phyloP scores from a whole-genome alignment of 2,329 filamentous ascomycete species.

The Thelonectria discophora region DNA sequence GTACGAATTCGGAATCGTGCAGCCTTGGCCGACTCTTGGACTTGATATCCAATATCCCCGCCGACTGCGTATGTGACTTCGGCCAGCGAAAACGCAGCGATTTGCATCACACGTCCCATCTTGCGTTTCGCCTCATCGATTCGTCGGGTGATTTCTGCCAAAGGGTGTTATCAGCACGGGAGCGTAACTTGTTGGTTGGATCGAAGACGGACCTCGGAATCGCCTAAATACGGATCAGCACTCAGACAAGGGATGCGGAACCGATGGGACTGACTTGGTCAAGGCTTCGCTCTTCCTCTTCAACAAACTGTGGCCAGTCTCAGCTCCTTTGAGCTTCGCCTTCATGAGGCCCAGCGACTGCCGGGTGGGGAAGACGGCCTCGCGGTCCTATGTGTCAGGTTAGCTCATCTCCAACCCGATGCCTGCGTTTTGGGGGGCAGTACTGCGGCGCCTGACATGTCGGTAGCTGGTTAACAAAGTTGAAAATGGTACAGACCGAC shows the following conservation, averaged over 20 bases:
- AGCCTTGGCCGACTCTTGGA: conserved; percentile 93
- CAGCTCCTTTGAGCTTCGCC: conserved; percentile 92
- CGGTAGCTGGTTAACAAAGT: conserved; percentile 23
- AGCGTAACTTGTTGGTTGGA: conserved; percentile 16
- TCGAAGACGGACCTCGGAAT: conserved; percentile 74
- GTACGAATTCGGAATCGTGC: conserved; percentile 93
- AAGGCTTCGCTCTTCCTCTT: conserved; percentile 98
- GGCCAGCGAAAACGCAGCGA: conserved; percentile 95
- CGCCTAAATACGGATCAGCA: conserved; percentile 63
- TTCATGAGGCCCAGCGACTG: conserved; percentile 98
- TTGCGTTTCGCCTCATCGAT: conserved; percentile 99
- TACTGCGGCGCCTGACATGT: conserved; percentile 48
- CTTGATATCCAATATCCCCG: conserved; percentile 94
- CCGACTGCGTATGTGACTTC: conserved; percentile 98
- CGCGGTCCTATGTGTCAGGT: conserved; percentile 74
- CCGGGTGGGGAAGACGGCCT: conserved; percentile 96
- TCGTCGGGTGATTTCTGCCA: conserved; percentile 86
- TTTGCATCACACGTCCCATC: conserved; percentile 99
- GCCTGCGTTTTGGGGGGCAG: background rate
- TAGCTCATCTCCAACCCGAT: conserved; percentile 18
- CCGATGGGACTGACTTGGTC: conserved; percentile 76
- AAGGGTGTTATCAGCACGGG: conserved; percentile 24
- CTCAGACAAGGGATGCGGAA: background rate
- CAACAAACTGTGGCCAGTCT: conserved; percentile 90
- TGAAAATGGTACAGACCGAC: conserved; percentile 9